Percentiles rank a stretch among this genome's conserved stretches.
Evolutionary conservation across 2,329 filamentous ascomycete species (phyloP).

Genomic region (Hypocreales sp.): DNA sequence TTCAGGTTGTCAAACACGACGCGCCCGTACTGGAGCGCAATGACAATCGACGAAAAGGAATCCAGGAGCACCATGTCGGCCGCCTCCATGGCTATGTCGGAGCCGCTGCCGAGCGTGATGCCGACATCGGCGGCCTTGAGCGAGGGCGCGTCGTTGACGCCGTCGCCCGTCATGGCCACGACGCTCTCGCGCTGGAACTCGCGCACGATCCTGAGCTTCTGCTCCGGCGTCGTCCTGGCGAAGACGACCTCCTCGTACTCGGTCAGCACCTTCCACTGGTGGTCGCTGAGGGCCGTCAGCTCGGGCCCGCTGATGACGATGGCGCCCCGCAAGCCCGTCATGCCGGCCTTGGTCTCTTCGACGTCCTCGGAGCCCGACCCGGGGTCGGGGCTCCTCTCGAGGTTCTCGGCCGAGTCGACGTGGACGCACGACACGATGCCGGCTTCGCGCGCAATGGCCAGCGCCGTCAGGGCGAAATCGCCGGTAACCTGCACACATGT

Average conservation of each 20-base stretch:
- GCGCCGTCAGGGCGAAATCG: conserved; percentile 60
- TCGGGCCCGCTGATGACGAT: conserved; percentile 53
- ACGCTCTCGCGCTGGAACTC: conserved; percentile 54
- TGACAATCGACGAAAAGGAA: conserved; percentile 55
- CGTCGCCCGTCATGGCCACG: conserved; percentile 75
- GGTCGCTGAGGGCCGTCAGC: conserved; percentile 46
- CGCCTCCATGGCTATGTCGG: conserved; percentile 68
- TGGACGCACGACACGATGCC: conserved; percentile 47
- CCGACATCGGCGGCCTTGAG: conserved; percentile 68
- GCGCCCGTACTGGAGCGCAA: conserved; percentile 56
- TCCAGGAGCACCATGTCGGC: conserved; percentile 73
- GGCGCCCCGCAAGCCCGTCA: conserved; percentile 18
- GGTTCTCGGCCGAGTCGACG: conserved; percentile 37
- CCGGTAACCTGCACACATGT: conserved; percentile 52
- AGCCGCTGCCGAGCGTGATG: conserved; percentile 67
- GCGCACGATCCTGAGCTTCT: conserved; percentile 66
- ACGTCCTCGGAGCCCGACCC: conserved; percentile 5
- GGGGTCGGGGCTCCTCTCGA: conserved; percentile 20
- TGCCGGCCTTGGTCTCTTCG: conserved; percentile 9
- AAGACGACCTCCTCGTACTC: conserved; percentile 59
- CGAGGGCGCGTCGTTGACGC: conserved; percentile 75
- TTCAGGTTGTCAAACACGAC: conserved; percentile 70
- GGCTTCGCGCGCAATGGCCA: conserved; percentile 56
- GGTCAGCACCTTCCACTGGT: conserved; percentile 53
- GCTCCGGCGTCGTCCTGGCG: conserved; percentile 60